phyloP scores from a whole-genome alignment of 257 asterid genomes.

The Prunella vulgaris region DNA sequence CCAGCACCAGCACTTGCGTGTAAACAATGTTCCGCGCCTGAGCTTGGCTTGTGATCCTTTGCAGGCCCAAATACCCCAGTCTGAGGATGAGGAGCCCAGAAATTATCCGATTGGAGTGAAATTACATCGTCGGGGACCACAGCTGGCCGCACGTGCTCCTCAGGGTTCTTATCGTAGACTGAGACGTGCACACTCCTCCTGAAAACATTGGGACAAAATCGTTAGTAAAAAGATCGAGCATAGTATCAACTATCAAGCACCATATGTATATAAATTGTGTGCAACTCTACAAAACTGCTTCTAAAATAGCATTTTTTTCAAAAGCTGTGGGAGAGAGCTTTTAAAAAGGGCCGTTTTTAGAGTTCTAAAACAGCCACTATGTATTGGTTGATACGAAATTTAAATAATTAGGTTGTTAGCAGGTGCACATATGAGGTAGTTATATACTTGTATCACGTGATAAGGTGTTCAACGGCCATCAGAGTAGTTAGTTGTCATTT shows the following conservation, averaged over 20 bases:
- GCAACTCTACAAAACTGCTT: too few relatives aligned
- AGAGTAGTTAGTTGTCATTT: background rate
- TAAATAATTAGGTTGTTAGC: background rate
- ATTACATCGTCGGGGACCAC: constrained; percentile 63
- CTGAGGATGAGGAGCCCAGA: constrained; percentile 85
- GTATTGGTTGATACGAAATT: background rate
- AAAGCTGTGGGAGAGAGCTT: too few relatives aligned
- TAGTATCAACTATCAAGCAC: too few relatives aligned
- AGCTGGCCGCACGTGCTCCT: constrained; percentile 45
- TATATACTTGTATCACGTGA: background rate
- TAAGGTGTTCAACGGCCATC: background rate
- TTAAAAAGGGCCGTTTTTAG: too few relatives aligned
- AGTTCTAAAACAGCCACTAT: background rate
- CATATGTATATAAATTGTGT: too few relatives aligned
- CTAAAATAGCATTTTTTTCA: too few relatives aligned
- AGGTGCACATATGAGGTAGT: constrained; percentile 9
- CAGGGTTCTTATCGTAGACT: constrained; percentile 74
- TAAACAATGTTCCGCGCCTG: constrained; percentile 23
- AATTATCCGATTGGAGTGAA: constrained; percentile 38
- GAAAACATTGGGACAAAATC: constrained; percentile 5
- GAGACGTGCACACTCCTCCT: constrained; percentile 75
- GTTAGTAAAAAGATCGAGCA: too few relatives aligned
- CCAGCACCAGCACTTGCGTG: constrained; percentile 17
- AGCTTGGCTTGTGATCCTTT: constrained; percentile 29
- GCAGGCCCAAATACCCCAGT: constrained; percentile 87